Evolutionary conservation across 75 land plant genomes (phyloP), one percentile per base, ranked within the genome.

Genomic region (Isoetes taiwanensis): DNA sequence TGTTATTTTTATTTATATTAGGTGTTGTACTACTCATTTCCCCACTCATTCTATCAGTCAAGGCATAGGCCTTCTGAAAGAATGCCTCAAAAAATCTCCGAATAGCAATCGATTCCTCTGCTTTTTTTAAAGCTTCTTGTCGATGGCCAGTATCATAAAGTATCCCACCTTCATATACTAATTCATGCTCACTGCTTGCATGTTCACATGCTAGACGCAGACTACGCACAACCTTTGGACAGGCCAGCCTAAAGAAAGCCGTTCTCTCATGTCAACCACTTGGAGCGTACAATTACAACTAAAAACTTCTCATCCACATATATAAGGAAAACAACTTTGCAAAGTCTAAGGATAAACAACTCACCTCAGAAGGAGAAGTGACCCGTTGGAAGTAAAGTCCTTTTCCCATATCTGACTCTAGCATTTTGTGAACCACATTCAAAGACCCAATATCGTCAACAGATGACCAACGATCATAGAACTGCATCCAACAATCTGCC

Each of bases 121-220:
- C 97, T 55, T 91, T 91, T 23, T 56, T 59, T 9, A 87, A 75
- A 30, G 89, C 97, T 63, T 87, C 97, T 55, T 83, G 76, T 56
- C 97, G 78, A 60, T 91, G 95, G 31, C 97, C 95, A 1, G 85
- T 91, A 61, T 91, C 97, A 63, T 91, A 91, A 48, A 91, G 61
- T 14, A 91, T 86, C 97, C 97, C 86, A 19, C 97, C 97, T 78
- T 91, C 97, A 43, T 91, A 91, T 12, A 91, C 89, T 26, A 91
- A 75, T 56, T 91, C 97, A 58, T 78, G 85, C 9, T 87, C 77
- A 62, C 70, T 77, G 31, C 76, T 59, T 25, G 97, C 80, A 77
- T 91, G 84, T 30, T 78, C 74, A 26, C 95, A 78, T 53, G 97
- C 97, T 30, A 91, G 58, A 57, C 82, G 77, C 24, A 91, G 58